Percentiles rank a stretch among this genome's conserved stretches.
phyloP scores from a whole-genome alignment of 208 protist genomes.

The Trypanosoma avium region DNA sequence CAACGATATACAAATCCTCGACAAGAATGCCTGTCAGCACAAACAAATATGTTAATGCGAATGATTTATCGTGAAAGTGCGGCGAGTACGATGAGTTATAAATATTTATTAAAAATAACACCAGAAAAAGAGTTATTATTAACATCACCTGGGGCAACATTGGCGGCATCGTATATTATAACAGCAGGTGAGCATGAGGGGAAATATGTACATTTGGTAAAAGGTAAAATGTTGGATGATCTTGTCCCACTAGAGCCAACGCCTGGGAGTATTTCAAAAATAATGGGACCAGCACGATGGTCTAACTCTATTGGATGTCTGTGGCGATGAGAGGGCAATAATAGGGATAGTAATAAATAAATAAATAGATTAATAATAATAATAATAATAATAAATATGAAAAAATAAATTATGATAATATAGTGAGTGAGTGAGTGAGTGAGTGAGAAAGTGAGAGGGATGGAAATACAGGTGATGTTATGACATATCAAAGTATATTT shows the following conservation, averaged over 20 bases:
- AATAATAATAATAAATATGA: too few relatives aligned
- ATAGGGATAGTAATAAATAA: not conserved
- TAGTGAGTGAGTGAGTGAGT: not conserved
- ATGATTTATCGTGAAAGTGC: conserved; percentile 61
- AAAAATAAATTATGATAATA: not conserved
- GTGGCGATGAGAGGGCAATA: conserved; percentile 45
- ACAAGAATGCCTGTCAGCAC: conserved; percentile 32
- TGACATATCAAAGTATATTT: too few relatives aligned
- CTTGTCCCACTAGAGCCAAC: conserved; percentile 43
- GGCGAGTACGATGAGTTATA: conserved; percentile 68
- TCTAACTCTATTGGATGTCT: conserved; percentile 56
- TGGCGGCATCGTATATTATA: conserved; percentile 70
- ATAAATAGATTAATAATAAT: too few relatives aligned
- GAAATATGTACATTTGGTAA: conserved; percentile 76
- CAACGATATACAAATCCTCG: conserved; percentile 37
- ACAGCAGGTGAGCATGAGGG: conserved; percentile 58
- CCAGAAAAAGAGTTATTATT: conserved; percentile 50
- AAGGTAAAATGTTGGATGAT: conserved; percentile 65
- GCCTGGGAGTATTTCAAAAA: conserved; percentile 45
- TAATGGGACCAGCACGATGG: conserved; percentile 71
- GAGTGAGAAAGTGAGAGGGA: too few relatives aligned
- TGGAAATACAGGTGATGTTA: too few relatives aligned
- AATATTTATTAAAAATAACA: conserved; percentile 75
- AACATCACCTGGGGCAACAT: conserved; percentile 48
- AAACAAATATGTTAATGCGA: conserved; percentile 65